Evolutionary conservation across 1,284 basidiomycete species (phyloP), one percentile per base, ranked within the genome.

Genomic region (Porogramme epimiltina): DNA sequence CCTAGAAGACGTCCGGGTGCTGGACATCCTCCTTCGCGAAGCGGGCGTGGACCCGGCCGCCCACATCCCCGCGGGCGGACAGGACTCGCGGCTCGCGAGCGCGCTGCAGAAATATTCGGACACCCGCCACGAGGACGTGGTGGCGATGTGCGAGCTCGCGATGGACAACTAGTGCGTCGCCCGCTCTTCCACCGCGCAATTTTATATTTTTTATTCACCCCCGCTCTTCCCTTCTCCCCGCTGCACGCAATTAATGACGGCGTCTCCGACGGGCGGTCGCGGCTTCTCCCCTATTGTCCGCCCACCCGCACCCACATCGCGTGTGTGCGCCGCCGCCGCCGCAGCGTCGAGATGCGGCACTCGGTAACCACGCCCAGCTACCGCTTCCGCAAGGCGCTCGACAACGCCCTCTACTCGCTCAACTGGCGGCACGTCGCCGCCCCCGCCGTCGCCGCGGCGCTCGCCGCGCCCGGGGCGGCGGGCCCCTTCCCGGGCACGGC

Each of bases 1-100:
- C 10, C 81, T 99, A 50, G 96, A 99, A 74, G 96, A 99, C 70
- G 95, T 99, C 54, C 85, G 96, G 56, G 85, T 98, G 43, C 79
- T 99, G 58, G 82, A 86, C 52, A 79, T 85, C 26, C 74, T 94
- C 50, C 78, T 98, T 60, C 82, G 85, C 52, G 78, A 84, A 53
- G 83, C 88, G 66, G 76, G 77, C 18, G 86, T 94, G 52, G 71
- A 79, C 55, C 63, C 73, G 9, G 15, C 68, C 66, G n/a, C n/a
- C 62, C 56, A 54, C 64, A 60, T 38, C 55, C 59, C 23, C 55
- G 54, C 8, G 6, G 28, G 24, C 56, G 67, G 71, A 55, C 71
- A 79, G 52, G 85, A 89, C 70, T 67, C 70, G 57, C 75, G 72
- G 56, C 76, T 98, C 54, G 79, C 77, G 58, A 69, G 68, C 52